A percentile compares a stretch with the other conserved stretches of the same genome.
These are phyloP conservation scores for Zymoseptoria pseudotritici DNA, from an alignment of 2,329 filamentous ascomycete genomes.

Conservation along the genomic window DNA sequence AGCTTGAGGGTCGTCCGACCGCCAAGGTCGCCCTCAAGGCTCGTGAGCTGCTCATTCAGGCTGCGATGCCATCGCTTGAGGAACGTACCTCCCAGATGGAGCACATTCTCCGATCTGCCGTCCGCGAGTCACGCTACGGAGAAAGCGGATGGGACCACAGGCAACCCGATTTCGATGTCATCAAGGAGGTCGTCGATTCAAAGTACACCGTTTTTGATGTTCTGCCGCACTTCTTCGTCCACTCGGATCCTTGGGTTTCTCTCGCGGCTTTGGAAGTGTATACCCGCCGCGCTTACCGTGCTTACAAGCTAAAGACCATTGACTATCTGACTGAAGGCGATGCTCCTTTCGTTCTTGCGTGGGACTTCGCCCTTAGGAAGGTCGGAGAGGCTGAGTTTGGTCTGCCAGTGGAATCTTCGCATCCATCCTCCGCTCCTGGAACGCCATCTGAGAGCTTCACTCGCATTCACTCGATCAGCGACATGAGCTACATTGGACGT, in stretches of 20 bases:
- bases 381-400: conserved; percentile 88
- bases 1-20: conserved; percentile 77
- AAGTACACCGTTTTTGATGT: conserved; percentile 99
- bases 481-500: conserved; percentile 80
- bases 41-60: conserved; percentile 94
- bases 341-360: conserved; percentile 72
- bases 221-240: conserved; percentile 86
- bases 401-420: conserved; percentile 67
- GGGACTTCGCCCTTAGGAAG: conserved; percentile 94
- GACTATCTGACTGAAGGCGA: conserved; percentile 77
- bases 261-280: conserved; percentile 93
- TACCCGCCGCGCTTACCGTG: conserved; percentile 90
- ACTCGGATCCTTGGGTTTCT: conserved; percentile 89
- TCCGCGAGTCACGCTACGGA: conserved; percentile 93
- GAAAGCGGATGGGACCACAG: conserved; percentile 96
- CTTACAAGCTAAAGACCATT: conserved; percentile 82
- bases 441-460: conserved; percentile 57
- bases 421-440: conserved; percentile 64
- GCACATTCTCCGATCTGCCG: conserved; percentile 91
- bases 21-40: conserved; percentile 97
- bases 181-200: conserved; percentile 97
- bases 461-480: conserved; percentile 88
- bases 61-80: conserved; percentile 88
- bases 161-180: conserved; percentile 78
- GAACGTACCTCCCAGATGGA: conserved; percentile 96